Percentiles rank a stretch among this genome's conserved stretches.
Evolutionary conservation across 805 yeast species (phyloP).

Genomic region (Kodamaea lidongshanica): DNA sequence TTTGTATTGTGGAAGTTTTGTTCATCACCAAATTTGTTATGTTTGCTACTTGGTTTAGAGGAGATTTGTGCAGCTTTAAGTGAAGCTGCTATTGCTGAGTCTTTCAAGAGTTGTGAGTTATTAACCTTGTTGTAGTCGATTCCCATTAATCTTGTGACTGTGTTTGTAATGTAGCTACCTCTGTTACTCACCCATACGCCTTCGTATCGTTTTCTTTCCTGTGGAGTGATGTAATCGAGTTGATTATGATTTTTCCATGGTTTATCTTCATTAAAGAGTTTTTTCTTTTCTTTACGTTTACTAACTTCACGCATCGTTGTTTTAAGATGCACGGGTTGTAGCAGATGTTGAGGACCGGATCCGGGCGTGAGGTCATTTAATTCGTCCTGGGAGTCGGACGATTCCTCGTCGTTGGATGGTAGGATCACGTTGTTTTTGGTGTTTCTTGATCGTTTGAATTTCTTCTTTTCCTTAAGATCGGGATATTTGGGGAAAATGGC

Average conservation of each 20-base stretch:
- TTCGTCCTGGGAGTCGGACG: too few relatives aligned
- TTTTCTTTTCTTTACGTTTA: slow-evolving; percentile 32
- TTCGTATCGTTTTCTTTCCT: slow-evolving; percentile 83
- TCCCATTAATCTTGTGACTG: slow-evolving; percentile 26
- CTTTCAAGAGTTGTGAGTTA: slow-evolving; percentile 9
- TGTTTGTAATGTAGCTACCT: slow-evolving; percentile 49
- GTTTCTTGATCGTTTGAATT: too few relatives aligned
- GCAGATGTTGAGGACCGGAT: slow-evolving; percentile 3
- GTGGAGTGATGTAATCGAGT: slow-evolving; percentile 43
- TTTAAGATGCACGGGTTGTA: slow-evolving; percentile 34
- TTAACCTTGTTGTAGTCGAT: slow-evolving; percentile 19
- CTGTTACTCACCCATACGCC: slow-evolving; percentile 90
- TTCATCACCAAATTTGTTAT: slow-evolving; percentile 15
- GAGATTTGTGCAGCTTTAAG: slow-evolving; percentile 33
- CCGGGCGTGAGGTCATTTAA: too few relatives aligned
- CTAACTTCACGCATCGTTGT: slow-evolving; percentile 47
- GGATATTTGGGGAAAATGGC: slow-evolving; percentile 32
- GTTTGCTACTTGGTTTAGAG: slow-evolving; percentile 19
- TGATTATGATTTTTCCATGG: slow-evolving; percentile 90
- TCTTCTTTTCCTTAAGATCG: too few relatives aligned
- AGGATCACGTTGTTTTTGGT: too few relatives aligned
- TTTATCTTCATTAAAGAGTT: slow-evolving; percentile 72
- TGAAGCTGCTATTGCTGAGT: slow-evolving; percentile 17
- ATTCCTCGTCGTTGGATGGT: slow-evolving; percentile 2
- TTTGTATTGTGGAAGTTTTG: slow-evolving; percentile 27